A percentile compares a stretch with the other conserved stretches of the same genome.
phyloP scores from a whole-genome alignment of 192 early-diverging fungal genomes.

The Rhizophlyctis rosea region DNA sequence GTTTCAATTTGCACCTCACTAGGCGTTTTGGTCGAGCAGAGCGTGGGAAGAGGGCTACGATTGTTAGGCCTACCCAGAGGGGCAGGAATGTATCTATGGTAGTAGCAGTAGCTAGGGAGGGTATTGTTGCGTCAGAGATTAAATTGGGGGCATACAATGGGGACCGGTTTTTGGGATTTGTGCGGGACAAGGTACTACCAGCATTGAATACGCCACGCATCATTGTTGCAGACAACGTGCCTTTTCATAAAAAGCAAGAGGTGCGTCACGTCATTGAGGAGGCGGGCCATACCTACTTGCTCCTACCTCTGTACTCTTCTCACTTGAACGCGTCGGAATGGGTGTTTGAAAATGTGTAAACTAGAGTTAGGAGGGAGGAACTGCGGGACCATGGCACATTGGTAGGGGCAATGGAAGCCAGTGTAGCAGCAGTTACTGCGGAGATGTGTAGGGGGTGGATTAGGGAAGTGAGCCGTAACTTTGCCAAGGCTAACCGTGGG shows the following conservation, averaged over 20 bases:
- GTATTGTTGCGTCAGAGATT: neutral
- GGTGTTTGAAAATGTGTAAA: constrained; percentile 6
- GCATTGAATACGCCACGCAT: neutral
- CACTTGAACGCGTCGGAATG: constrained; percentile 7
- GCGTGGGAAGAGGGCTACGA: no score
- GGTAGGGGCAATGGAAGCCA: no score
- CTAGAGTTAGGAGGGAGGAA: constrained; percentile 9
- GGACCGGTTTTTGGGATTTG: neutral
- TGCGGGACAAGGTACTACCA: neutral
- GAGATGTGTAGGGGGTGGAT: neutral
- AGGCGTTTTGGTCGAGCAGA: neutral
- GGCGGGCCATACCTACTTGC: constrained; percentile 2
- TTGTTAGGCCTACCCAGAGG: constrained; percentile 4
- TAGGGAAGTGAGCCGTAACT: neutral
- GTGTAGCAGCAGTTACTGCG: neutral
- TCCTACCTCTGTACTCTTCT: no score
- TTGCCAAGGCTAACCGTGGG: no score
- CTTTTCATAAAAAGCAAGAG: neutral
- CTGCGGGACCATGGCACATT: no score
- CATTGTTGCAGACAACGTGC: constrained; percentile 2
- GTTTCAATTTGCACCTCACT: constrained; percentile 1
- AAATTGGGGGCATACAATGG: constrained; percentile 3
- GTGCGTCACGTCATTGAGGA: neutral
- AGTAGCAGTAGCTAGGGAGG: neutral
- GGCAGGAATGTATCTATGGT: constrained; percentile 4